Base-by-base conservation (phyloP, 2,329 filamentous ascomycete genomes). In the Sporothrix pseudoabietina region DNA sequence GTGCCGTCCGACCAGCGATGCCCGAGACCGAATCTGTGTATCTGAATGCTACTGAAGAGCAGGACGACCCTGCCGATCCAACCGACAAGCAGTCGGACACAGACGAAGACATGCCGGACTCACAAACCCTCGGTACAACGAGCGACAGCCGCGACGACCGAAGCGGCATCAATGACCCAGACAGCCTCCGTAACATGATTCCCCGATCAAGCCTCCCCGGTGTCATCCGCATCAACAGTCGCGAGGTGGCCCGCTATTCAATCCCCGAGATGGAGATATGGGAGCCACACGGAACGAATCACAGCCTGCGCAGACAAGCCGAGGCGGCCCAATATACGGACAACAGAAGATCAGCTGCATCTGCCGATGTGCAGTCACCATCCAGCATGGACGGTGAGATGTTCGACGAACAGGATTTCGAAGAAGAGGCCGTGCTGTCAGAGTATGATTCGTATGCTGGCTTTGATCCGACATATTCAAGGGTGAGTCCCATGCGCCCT, bases 381-480 rank as follows among this genome's bases (percentile, higher is more conserved):
- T 5, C 47, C 1, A 68, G 63, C 65, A 78, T 80, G 66, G 81
- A 83, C 39, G 77, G 77, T 19, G 82, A 83, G 63, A 82, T 82
- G 47, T 76, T 77, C 7, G 82, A 82, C 32, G 79, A 81, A 39
- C 77, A 75, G 61, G 79, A 80, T 19, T 71, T 80, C 2, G 35
- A 76, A 77, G 76, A 78, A 69, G 74, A 76, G 75, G 75, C 75
- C 52, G 76, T 75, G 63, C 78, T 80, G 81, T 75, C 78, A 72
- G 76, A 79, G 47, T 78, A 80, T 71, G 78, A 61, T 35, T 41
- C 84, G 2, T 84, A 85, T 10, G 82, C 86, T 78, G 85, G 84
- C 52, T 87, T 85, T 77, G 86, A 88, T 73, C 87, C 85, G 74
- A 87, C 87, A 1, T 87, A 85, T 75, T 80, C 86, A 71, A 82